These are phyloP conservation scores for Viridothelium virens DNA, from an alignment of 495 filamentous ascomycete genomes.

Conservation along the genomic window DNA sequence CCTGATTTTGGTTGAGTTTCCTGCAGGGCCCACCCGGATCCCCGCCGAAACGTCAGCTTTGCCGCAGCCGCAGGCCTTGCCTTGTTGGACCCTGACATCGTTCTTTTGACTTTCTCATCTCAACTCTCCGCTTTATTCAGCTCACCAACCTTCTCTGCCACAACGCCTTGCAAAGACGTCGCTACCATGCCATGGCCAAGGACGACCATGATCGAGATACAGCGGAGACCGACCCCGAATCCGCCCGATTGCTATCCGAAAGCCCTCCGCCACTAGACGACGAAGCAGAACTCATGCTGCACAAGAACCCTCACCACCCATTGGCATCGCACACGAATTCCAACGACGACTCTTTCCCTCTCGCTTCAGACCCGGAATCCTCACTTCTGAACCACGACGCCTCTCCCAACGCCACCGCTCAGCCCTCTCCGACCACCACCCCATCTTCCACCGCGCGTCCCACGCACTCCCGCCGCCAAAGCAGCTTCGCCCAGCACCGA, in stretches of 20 bases:
- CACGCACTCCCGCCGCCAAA: slow-evolving; percentile 25
- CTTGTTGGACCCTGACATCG: slow-evolving; percentile 2
- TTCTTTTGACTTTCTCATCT: not conserved
- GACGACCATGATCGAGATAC: slow-evolving; percentile 10
- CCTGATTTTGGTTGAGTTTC: too few species aligned
- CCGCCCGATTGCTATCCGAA: not conserved
- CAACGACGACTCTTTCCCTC: not conserved
- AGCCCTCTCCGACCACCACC: not conserved
- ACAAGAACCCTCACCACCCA: not conserved
- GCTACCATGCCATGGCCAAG: slow-evolving; percentile 18
- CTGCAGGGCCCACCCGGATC: not conserved
- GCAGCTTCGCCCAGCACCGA: slow-evolving; percentile 35
- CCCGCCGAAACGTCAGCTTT: not conserved
- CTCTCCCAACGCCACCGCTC: not conserved
- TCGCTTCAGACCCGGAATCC: not conserved
- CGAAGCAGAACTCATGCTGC: not conserved
- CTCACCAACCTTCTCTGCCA: not conserved
- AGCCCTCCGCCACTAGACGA: slow-evolving; percentile 7
- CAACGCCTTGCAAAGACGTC: not conserved
- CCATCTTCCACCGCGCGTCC: not conserved
- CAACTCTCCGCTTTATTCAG: not conserved
- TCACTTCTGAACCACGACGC: not conserved
- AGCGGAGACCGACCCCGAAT: slow-evolving; percentile 2
- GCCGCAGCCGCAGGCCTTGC: not conserved
- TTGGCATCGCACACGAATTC: not conserved